Evolutionary conservation across 2,329 filamentous ascomycete species (phyloP), one percentile per base, ranked within the genome.

Genomic region (Mycosphaerelloides madeirae): DNA sequence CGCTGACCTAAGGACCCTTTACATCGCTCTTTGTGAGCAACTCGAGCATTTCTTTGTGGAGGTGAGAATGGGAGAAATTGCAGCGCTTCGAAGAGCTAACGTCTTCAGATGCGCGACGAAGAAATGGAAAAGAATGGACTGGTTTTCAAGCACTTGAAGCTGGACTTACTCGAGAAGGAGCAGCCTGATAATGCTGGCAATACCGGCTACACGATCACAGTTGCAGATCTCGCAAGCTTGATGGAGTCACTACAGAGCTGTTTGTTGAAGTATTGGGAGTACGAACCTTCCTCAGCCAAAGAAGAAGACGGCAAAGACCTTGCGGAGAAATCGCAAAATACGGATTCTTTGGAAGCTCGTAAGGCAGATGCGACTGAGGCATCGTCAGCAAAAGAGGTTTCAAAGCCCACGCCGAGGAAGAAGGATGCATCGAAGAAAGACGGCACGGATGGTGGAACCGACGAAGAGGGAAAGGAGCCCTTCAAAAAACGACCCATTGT

Each of bases 241-340:
- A 53, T 53, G 50, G 50, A 53, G 15, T 48, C 47, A 8, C 15
- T 53, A 15, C 50, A 53, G 22, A 50, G 47, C 20, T 53, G 50
- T 41, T 37, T 53, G 32, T 44, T 53, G 3, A 50, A 46, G 33
- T 53, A 53, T 28, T 48, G 43, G 42, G 44, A 53, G 16, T 53
- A 53, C 29, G 40, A 53, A 22, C 42, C 48, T 8, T n/a, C 38
- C 12, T 28, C 18, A 8, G 31, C 32, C 6, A 13, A 41, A 13
- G 28, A 40, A 9, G 41, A 48, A 18, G 31, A 33, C 8, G 18
- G 33, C 13, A 25, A 25, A 25, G 22, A 9, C 5, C 22, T 25
- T 25, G 29, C 38, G 13, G 29, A 47, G 34, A 34, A 29, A 15
- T 14, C 15, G 19, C 16, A 33, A 15, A 19, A 29, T 8, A 29